phyloP scores from a whole-genome alignment of 179 eudicot species.

The Beta corolliflora region DNA sequence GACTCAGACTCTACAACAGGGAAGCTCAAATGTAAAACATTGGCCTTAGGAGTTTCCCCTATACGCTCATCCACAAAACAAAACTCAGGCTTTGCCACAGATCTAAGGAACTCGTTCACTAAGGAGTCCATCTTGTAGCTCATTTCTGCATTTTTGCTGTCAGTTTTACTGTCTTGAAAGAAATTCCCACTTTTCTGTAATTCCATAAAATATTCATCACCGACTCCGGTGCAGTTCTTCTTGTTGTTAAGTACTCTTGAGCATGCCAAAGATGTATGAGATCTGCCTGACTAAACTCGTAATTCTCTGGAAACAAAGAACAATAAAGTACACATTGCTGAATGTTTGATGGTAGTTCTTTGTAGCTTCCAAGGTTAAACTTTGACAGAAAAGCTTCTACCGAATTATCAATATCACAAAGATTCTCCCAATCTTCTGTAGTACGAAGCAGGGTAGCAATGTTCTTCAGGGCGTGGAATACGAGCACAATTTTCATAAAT shows the following conservation, averaged over 20 bases:
- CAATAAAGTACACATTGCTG: no score
- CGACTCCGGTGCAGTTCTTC: constrained; percentile 14
- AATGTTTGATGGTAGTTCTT: constrained; percentile 6
- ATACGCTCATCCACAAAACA: not conserved
- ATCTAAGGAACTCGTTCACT: constrained; percentile 15
- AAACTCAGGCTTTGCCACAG: not conserved
- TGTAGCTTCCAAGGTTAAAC: constrained; percentile 14
- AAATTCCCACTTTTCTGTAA: constrained; percentile 8
- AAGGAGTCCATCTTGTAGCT: constrained; percentile 5
- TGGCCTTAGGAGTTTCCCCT: not conserved
- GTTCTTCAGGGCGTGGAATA: constrained; percentile 12
- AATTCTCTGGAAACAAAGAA: no score
- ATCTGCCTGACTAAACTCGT: no score
- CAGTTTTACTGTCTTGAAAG: not conserved
- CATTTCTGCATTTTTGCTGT: no score
- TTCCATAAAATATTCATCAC: constrained; percentile 19
- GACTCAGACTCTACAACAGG: not conserved
- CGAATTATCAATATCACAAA: not conserved
- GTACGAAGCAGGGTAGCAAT: constrained; percentile 1
- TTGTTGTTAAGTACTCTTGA: not conserved
- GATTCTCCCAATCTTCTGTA: not conserved
- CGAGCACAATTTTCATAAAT: constrained; percentile 11
- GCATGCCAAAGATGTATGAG: no score
- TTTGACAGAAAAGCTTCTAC: not conserved
- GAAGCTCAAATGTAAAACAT: constrained; percentile 7